A percentile compares a stretch with the other conserved stretches of the same genome.
Evolutionary conservation across 1,284 basidiomycete species (phyloP).

Genomic region (Malassezia dermatis): DNA sequence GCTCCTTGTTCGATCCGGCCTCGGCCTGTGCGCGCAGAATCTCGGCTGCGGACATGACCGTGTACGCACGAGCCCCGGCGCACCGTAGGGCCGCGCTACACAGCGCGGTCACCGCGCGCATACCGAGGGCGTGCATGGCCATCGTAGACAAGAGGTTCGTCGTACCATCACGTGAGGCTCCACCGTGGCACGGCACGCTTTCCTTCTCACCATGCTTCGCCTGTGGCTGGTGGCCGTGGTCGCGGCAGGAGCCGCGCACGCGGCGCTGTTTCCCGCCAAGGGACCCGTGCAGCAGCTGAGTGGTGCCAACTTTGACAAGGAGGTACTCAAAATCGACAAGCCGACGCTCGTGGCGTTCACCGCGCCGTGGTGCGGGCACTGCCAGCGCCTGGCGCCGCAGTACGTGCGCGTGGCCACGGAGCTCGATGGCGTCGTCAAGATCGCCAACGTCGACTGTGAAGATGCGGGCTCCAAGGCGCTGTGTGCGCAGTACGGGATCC

Average conservation of each 20-base stretch:
- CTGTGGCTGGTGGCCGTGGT: conserved; percentile 17
- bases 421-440: conserved; percentile 69
- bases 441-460: conserved; percentile 86
- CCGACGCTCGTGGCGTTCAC: conserved; percentile 49
- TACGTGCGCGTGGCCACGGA: conserved; percentile 69
- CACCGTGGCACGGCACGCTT: conserved; percentile 10
- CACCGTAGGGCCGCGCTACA: background rate
- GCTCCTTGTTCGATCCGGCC: conserved; percentile 26
- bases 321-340: conserved; percentile 45
- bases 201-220: background rate
- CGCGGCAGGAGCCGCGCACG: conserved; percentile 9
- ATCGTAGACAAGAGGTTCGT: background rate
- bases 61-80: background rate
- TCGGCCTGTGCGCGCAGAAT: conserved; percentile 1
- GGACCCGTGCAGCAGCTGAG: conserved; percentile 31
- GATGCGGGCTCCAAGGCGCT: conserved; percentile 67
- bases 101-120: background rate
- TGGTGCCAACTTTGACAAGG: conserved; percentile 29
- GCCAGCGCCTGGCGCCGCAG: conserved; percentile 74
- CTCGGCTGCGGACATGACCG: background rate
- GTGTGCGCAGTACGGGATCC: conserved; percentile 71
- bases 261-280: conserved; percentile 34
- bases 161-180: conserved; percentile 1
- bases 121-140: background rate
- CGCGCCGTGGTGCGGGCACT: conserved; percentile 56